Base-by-base conservation (phyloP, 129 eudicot species). In the Mikania micrantha region DNA sequence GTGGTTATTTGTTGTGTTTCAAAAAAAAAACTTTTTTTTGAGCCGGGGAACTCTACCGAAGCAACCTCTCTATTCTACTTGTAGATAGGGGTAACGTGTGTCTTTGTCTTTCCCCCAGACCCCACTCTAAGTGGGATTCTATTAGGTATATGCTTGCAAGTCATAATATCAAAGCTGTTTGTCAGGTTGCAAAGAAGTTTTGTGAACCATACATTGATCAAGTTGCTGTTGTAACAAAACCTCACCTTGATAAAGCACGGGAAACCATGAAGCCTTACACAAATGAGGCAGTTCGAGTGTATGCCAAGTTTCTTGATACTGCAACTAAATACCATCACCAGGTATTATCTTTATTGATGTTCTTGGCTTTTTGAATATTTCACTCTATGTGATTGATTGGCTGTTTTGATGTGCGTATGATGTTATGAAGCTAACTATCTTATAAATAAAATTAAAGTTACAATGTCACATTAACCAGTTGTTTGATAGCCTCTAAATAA, bases 201-300 rank as follows among this genome's bases (percentile, higher is more conserved):
- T 78, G 86, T 73, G 63, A 80, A 78, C 97, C 97, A 58, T 85
- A 90, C 60, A 56, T 90, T 24, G 84, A 90, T 72, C 86, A 80
- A 56, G 80, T 84, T 72, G 92, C 88, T 34, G 67, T 69, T 27
- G 71, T 73, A 15, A 75, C 89, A 52, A 86, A 84, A 60, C 96
- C 96, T 63, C 90, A 86, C 72, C 70, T 85, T 64, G 84, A 85
- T 13, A 85, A 83, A 77, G 82, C 82, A 42, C 73, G 78, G 15
- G 68, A 65, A 19, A 50, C 63, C 7, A n/a, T 84, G 80, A 78
- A 82, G 74, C 96, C 95, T 9, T 90, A 90, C 77, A 84, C 91
- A 0, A 84, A 80, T 57, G 47, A 82, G 74, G 82, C 72, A 49
- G 73, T 82, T 64, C 71, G 7, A 52, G 71, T 21, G 9, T 84